Base-by-base conservation (phyloP, 371 early-diverging fungal species). In the Funneliformis caledonium region DNA sequence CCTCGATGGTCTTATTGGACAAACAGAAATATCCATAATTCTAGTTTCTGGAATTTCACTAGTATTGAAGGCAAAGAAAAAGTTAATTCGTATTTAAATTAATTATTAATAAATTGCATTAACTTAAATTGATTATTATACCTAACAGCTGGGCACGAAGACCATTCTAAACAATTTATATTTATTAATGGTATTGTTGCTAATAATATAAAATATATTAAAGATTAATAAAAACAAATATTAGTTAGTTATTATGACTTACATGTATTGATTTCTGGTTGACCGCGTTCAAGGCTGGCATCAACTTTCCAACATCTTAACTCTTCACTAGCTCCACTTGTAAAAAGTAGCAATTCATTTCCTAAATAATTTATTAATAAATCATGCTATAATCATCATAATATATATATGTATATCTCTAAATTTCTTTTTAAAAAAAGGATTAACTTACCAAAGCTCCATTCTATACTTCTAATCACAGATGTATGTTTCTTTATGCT, bases 21-120 rank as follows among this genome's bases (percentile, higher is more conserved):
- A 83, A 1, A 85, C 84, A n/a, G 86, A 85, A 0, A 84, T 86
- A 79, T 88, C 88, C 90, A 90, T 90, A 59, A 90, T 90, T 65
- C 90, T 83, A 2, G 88, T 87, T 80, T 90, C 90, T 42, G 84
- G 84, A 10, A 85, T 82, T 64, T 86, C 84, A 61, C 85, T 88
- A n/a, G 80, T 42, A 22, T 80, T 26, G 42, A 37, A 37, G 37
- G 37, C 37, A 37, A 37, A 26, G 2, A 3, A 67, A 67, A 4
- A 16, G 16, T 16, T 19, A 60, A 12, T 26, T 73, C 16, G 14
- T 16, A 59, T 12, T 33, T 59, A 33, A 7, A 33, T 59, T 37
- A 52, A 59, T 11, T n/a, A 31, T 37, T 7, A 42, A 74, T 45
- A 9, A 52, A 14, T 8, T 59, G 7, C 9, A 14, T n/a, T 42